Conservation (phyloP, 106 monocot genomes). For the Triglochin maritima region DNA sequence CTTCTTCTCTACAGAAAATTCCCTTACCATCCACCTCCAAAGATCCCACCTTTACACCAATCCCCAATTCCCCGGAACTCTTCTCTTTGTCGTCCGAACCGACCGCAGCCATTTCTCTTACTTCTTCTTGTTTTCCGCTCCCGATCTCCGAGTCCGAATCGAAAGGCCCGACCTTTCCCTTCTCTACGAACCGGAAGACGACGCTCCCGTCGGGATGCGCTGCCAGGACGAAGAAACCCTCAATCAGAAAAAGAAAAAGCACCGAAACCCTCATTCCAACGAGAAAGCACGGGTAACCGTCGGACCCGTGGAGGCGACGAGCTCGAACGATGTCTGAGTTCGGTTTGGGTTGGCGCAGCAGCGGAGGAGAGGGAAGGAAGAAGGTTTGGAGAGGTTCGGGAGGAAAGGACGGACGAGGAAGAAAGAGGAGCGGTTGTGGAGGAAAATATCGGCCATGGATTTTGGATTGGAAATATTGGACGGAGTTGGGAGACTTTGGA, state of each 20-base stretch:
- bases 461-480: no score
- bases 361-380: no score
- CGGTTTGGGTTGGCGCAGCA: no score
- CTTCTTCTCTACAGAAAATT: neutral
- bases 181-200: conserved; percentile 6
- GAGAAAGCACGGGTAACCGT: neutral
- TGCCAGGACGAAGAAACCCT: conserved; percentile 1
- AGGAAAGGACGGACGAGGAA: neutral
- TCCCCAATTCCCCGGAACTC: neutral
- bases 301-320: neutral
- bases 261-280: neutral
- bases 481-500: no score
- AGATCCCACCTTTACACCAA: neutral
- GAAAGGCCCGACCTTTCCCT: no score
- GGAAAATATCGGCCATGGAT: neutral
- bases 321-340: neutral
- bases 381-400: no score
- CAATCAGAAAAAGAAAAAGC: neutral
- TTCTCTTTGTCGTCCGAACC: neutral
- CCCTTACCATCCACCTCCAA: neutral
- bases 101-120: neutral
- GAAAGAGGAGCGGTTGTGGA: neutral
- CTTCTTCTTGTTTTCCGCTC: neutral
- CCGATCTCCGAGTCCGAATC: neutral
- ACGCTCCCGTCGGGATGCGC: conserved; percentile 3